phyloP scores from a whole-genome alignment of 1,284 basidiomycete species.

The Cryptococcus sp. region DNA sequence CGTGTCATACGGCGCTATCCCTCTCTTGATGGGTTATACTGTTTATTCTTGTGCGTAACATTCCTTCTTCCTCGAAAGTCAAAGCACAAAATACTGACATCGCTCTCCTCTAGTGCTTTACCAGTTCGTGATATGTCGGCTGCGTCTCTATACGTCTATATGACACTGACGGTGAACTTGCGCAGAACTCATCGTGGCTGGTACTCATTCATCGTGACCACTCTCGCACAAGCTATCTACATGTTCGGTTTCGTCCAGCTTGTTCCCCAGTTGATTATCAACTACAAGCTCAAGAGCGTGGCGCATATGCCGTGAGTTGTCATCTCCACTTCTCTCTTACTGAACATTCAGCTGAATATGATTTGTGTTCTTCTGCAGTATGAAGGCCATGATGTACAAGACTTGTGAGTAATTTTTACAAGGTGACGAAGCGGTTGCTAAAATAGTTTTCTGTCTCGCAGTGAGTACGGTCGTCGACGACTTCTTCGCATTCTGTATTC shows the following conservation, averaged over 20 bases:
- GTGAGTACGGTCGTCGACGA: constrained; percentile 71
- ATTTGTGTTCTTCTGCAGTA: constrained; percentile 45
- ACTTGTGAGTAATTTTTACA: constrained; percentile 56
- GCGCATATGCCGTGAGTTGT: constrained; percentile 46
- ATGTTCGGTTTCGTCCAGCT: constrained; percentile 98
- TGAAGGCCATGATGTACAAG: constrained; percentile 97
- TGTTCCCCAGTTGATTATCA: constrained; percentile 82
- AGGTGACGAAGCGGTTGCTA: no score
- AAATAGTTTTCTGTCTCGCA: not conserved
- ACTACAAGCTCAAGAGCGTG: constrained; percentile 86
- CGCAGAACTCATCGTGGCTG: constrained; percentile 76
- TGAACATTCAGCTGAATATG: constrained; percentile 4
- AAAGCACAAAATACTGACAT: not conserved
- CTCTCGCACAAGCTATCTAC: constrained; percentile 53
- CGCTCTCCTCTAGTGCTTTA: constrained; percentile 61
- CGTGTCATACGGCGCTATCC: constrained; percentile 83
- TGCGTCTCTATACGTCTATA: not conserved
- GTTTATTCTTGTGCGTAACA: constrained; percentile 66
- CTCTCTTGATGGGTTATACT: constrained; percentile 80
- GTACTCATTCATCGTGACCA: constrained; percentile 90
- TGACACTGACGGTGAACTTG: constrained; percentile 3
- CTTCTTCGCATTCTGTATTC: constrained; percentile 84
- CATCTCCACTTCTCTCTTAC: no score
- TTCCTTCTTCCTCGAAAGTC: not conserved
- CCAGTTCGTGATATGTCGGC: constrained; percentile 49